Evolutionary conservation across 2,329 filamentous ascomycete genomes (phyloP).

Genomic region (Cercospora zeina): DNA sequence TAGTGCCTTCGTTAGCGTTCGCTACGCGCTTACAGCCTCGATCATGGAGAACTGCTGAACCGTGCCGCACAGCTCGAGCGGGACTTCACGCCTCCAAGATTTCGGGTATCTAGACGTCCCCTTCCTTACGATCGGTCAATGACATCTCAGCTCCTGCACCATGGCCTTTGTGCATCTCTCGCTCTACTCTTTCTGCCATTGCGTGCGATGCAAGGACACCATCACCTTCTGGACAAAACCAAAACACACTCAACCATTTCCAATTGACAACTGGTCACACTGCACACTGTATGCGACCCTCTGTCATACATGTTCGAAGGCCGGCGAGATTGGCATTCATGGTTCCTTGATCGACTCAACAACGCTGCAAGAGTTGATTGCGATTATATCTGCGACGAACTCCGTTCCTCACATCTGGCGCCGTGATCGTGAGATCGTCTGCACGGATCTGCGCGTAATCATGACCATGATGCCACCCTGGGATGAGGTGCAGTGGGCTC

Average conservation of each 20-base stretch:
- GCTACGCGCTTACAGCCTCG: no score
- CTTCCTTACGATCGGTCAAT: neutral
- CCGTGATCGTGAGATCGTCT: neutral
- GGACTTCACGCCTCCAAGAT: neutral
- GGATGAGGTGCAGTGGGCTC: neutral
- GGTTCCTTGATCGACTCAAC: neutral
- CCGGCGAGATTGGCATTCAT: neutral
- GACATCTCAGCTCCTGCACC: neutral
- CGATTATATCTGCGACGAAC: neutral
- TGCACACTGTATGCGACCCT: neutral
- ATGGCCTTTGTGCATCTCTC: neutral
- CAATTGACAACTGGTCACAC: neutral
- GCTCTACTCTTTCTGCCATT: neutral
- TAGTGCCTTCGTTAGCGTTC: no score
- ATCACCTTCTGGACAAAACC: neutral
- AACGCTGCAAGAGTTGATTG: neutral
- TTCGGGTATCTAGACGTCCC: neutral
- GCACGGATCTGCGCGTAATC: neutral
- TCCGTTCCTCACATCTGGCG: neutral
- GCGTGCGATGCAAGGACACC: neutral
- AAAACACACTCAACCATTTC: neutral
- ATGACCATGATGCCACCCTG: neutral
- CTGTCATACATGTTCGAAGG: neutral
- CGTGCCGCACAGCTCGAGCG: neutral
- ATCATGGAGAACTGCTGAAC: neutral